Percentiles rank a stretch among this genome's conserved stretches.
Evolutionary conservation across 192 early-diverging fungal genomes (phyloP).

Genomic region (Coemansia sp.): DNA sequence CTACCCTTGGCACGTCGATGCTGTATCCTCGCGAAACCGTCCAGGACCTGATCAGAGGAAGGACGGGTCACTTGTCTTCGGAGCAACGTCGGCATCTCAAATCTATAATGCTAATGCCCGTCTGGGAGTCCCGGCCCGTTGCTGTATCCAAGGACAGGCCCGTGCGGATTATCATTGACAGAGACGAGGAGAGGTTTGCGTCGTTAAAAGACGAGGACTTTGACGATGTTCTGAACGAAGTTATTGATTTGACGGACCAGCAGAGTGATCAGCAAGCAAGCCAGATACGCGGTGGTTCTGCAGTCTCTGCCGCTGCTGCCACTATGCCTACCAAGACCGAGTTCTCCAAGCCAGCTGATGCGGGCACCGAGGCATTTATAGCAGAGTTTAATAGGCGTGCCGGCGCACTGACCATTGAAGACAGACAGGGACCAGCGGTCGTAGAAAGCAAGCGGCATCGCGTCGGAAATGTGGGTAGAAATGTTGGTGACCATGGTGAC

Average conservation of each 20-base stretch:
- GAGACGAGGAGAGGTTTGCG: slow-evolving; percentile 37
- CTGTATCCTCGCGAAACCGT: slow-evolving; percentile 33
- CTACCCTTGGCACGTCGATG: slow-evolving; percentile 34
- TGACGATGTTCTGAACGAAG: slow-evolving; percentile 6
- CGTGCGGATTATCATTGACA: slow-evolving; percentile 39
- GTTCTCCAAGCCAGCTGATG: not conserved
- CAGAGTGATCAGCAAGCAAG: not conserved
- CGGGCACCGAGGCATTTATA: not conserved
- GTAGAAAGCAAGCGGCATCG: no score
- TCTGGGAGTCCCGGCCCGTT: slow-evolving; percentile 27
- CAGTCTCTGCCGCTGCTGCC: no score
- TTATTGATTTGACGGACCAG: slow-evolving; percentile 2
- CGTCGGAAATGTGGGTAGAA: no score
- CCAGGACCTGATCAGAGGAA: slow-evolving; percentile 19
- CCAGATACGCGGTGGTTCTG: not conserved
- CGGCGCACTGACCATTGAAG: not conserved
- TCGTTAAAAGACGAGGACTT: slow-evolving; percentile 27
- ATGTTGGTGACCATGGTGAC: no score
- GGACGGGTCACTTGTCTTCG: slow-evolving; percentile 7
- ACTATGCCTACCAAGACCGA: not conserved
- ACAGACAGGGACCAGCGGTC: no score
- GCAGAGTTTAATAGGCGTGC: not conserved
- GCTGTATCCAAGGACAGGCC: slow-evolving; percentile 24
- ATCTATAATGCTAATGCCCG: slow-evolving; percentile 15
- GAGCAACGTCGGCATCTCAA: slow-evolving; percentile 20